Conservation (phyloP, 768 basidiomycete genomes). For the Cubamyces lactineus region DNA sequence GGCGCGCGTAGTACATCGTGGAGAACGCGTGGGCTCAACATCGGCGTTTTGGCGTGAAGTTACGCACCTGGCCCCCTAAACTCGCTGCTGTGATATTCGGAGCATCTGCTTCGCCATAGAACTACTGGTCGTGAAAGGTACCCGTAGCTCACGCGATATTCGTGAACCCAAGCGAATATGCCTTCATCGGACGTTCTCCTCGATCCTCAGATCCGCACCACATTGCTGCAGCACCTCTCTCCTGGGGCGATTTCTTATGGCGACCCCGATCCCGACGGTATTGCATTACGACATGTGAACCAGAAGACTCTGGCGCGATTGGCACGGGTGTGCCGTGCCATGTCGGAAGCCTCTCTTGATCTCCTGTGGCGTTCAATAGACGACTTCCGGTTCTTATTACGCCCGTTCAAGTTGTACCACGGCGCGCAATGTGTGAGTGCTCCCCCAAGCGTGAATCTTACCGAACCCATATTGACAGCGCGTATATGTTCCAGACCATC, state of each 20-base stretch:
- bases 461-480: too few relatives aligned
- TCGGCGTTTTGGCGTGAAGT: too few relatives aligned
- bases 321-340: neutral
- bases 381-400: neutral
- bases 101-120: too few relatives aligned
- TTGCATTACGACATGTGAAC: constrained; percentile 30
- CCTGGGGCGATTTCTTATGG: neutral
- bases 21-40: too few relatives aligned
- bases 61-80: too few relatives aligned
- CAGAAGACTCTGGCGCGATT: neutral
- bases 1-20: too few relatives aligned
- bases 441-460: too few relatives aligned
- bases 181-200: neutral
- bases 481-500: neutral
- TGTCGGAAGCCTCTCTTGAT: neutral
- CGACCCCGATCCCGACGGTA: constrained; percentile 44
- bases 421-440: neutral
- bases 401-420: neutral
- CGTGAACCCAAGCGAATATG: too few relatives aligned
- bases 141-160: too few relatives aligned
- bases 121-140: too few relatives aligned
- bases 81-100: too few relatives aligned
- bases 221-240: neutral
- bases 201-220: neutral
- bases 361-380: neutral